These are phyloP conservation scores for Eimeria maxima DNA, from an alignment of 169 alveolate species.

Conservation along the genomic window DNA sequence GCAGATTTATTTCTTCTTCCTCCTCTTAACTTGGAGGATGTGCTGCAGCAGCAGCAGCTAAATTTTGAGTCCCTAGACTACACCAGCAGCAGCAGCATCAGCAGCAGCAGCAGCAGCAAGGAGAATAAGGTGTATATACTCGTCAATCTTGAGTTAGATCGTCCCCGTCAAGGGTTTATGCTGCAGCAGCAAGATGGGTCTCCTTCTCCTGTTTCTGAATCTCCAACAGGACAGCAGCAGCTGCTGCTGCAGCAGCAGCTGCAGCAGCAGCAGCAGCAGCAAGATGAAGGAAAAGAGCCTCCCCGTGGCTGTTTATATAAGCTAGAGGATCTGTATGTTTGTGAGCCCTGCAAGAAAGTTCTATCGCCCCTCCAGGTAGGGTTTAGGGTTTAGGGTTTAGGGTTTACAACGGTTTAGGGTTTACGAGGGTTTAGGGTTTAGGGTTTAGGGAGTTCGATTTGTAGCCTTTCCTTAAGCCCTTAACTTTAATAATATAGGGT, in stretches of 20 bases:
- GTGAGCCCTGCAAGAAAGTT: slow-evolving; percentile 27
- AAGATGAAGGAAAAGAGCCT: not conserved
- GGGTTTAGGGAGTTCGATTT: too few species aligned
- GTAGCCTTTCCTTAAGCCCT: too few species aligned
- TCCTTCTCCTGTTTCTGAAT: not conserved
- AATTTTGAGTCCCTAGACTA: too few species aligned
- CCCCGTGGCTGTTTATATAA: slow-evolving; percentile 41
- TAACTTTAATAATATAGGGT: not conserved
- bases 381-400: slow-evolving; percentile 28
- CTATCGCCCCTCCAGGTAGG: slow-evolving; percentile 50
- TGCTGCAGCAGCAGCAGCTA: not conserved
- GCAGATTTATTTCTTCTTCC: not conserved
- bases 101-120: slow-evolving; percentile 16
- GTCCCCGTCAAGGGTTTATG: not conserved
- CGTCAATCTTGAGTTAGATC: not conserved
- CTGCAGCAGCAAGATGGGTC: slow-evolving; percentile 12
- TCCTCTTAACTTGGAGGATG: slow-evolving; percentile 19
- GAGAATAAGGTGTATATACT: slow-evolving; percentile 14
- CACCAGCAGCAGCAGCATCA: not conserved
- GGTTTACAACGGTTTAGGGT: not conserved
- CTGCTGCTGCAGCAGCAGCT: not conserved
- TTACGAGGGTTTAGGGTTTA: slow-evolving; percentile 22
- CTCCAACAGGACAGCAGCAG: not conserved
- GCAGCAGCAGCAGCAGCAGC: not conserved
- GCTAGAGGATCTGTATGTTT: slow-evolving; percentile 40